phyloP scores from a whole-genome alignment of 2,329 filamentous ascomycete genomes.

The Dactylellina sp. region DNA sequence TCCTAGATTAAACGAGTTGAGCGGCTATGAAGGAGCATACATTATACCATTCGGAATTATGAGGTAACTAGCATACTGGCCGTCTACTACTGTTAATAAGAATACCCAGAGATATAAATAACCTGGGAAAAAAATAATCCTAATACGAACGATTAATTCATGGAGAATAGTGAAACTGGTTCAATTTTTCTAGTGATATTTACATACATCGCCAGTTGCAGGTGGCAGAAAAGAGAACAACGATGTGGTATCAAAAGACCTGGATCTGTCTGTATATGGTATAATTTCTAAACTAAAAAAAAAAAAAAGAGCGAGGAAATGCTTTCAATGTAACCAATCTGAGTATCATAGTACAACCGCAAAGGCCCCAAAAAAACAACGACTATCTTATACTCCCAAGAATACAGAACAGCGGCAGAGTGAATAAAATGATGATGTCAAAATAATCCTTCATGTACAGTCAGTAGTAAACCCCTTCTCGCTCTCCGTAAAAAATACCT shows the following conservation, averaged over 20 bases:
- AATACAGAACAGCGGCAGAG: not conserved
- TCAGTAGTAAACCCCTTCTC: constrained; percentile 4
- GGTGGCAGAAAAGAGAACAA: not conserved
- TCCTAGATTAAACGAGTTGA: too few species aligned
- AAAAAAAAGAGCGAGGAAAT: not conserved
- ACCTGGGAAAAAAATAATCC: too few species aligned
- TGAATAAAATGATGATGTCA: constrained; percentile 11
- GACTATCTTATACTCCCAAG: constrained; percentile 27
- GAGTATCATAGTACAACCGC: constrained; percentile 46
- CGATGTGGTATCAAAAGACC: not conserved
- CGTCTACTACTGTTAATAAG: too few species aligned
- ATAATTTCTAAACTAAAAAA: not conserved
- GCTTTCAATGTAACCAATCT: constrained; percentile 43
- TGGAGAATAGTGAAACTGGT: too few species aligned
- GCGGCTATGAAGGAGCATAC: too few species aligned
- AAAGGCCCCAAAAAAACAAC: constrained; percentile 11
- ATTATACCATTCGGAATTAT: too few species aligned
- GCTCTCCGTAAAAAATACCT: constrained; percentile 15
- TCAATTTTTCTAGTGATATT: too few species aligned
- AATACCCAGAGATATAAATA: too few species aligned
- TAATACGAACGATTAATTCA: not conserved
- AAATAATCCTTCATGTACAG: constrained; percentile 44
- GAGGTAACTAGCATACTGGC: too few species aligned
- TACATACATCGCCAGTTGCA: too few species aligned
- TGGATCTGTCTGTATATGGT: not conserved